These are phyloP conservation scores for Capsella rubella DNA, from an alignment of 441 rosid species.

Conservation along the genomic window DNA sequence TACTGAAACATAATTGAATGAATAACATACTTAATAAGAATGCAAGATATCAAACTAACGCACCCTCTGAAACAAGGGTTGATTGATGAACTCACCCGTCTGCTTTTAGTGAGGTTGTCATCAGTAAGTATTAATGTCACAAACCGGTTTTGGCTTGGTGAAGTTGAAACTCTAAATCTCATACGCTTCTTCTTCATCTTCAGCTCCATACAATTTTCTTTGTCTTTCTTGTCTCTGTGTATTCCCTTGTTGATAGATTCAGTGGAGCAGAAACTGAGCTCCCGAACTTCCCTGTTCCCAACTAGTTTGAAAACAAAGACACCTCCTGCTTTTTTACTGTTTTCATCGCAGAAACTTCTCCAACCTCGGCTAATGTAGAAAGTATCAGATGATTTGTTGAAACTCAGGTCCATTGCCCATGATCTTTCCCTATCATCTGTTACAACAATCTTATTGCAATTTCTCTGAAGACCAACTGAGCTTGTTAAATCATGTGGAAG, in stretches of 20 bases:
- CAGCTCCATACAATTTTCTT: neutral
- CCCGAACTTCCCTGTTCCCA: slow-evolving; percentile 1
- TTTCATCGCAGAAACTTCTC: slow-evolving; percentile 32
- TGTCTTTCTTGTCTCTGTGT: neutral
- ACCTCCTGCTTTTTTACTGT: neutral
- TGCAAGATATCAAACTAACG: neutral
- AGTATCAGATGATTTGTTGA: slow-evolving; percentile 14
- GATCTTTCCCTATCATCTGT: slow-evolving; percentile 28
- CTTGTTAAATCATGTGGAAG: slow-evolving; percentile 21
- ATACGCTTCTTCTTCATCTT: neutral
- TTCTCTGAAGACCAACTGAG: slow-evolving; percentile 22
- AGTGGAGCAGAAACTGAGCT: slow-evolving; percentile 11
- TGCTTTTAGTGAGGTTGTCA: slow-evolving; percentile 24
- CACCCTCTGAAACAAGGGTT: neutral
- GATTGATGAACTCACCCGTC: slow-evolving; percentile 2
- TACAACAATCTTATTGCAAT: slow-evolving; percentile 20
- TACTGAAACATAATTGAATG: neutral
- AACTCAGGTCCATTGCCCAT: slow-evolving; percentile 25
- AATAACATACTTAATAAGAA: neutral
- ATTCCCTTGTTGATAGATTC: neutral
- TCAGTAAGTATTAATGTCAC: slow-evolving; percentile 24
- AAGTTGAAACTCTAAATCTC: neutral
- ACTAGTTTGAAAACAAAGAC: slow-evolving; percentile 24
- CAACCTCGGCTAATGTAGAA: slow-evolving; percentile 31
- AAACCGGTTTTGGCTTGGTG: slow-evolving; percentile 12